Evolutionary conservation across 2,329 filamentous ascomycete species (phyloP), one percentile per base, ranked within the genome.

Genomic region (Furcasterigmium sp.): DNA sequence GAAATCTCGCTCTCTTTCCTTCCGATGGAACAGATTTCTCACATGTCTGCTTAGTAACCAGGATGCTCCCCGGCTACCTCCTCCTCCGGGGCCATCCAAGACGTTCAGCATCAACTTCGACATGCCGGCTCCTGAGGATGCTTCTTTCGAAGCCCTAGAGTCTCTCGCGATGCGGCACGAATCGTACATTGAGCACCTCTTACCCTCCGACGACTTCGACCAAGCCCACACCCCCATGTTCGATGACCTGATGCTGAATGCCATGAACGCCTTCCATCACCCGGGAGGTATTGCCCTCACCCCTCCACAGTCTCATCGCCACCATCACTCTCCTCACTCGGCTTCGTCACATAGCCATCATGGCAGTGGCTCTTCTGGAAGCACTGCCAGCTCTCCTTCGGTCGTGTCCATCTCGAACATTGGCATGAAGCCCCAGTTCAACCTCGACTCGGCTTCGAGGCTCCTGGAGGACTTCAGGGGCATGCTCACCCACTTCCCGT

Each of bases 91-190:
- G 3, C 67, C 69, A 1, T 68, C 69, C 50, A 70, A 70, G 62
- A 77, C 68, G 14, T 75, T 76, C 53, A 73, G 66, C 51, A 75
- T 76, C 53, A 68, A 78, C 59, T 75, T 75, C 54, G 62, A 67
- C 42, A 64, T 78, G 53, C 60, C 69, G 0, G 50, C 60, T 1
- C 58, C 60, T 18, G 61, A 65, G 39, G 59, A 58, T 45, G 26
- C 20, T 9, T 34, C 28, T 8, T 17, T 29, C 10, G 28, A 28
- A 5, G 18, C 39, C 5, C 61, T 75, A 28, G 68, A 73, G 18
- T 53, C 53, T 1, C 58, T 79, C 6, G 63, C 68, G 8, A 61
- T 66, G 17, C 57, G 58, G 2, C 75, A 78, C 47, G 63, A 64
- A 30, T 51, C 51, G 5, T 64, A 60, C 46, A 51, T 78, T 21